phyloP scores from a whole-genome alignment of 2,329 filamentous ascomycete species.

The Chaetomium strumarium region DNA sequence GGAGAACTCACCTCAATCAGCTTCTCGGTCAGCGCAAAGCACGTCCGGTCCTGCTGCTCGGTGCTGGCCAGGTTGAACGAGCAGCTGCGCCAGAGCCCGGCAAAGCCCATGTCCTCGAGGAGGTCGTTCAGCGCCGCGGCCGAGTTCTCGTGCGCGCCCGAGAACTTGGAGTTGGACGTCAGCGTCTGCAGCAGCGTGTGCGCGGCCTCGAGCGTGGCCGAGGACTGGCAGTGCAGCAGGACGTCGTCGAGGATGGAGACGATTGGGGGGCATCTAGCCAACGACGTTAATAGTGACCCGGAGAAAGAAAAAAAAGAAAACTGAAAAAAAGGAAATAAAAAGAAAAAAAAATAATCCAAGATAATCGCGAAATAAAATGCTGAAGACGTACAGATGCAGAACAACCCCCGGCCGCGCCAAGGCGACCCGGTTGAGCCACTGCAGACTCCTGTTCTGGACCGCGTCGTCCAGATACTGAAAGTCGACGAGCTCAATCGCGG shows the following conservation, averaged over 20 bases:
- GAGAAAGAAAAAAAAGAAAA: neutral
- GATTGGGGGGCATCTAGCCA: constrained; percentile 48
- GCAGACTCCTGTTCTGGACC: constrained; percentile 52
- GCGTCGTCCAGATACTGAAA: constrained; percentile 59
- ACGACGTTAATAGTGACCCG: neutral
- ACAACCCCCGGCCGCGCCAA: constrained; percentile 50
- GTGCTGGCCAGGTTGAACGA: constrained; percentile 40
- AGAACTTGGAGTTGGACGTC: constrained; percentile 48
- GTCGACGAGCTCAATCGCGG: constrained; percentile 59
- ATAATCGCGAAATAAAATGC: too few relatives aligned
- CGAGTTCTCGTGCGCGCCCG: constrained; percentile 39
- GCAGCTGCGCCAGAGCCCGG: constrained; percentile 51
- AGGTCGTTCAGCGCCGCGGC: constrained; percentile 45
- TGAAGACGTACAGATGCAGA: constrained; percentile 48
- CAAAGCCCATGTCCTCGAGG: constrained; percentile 56
- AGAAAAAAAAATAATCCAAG: too few relatives aligned
- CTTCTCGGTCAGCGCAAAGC: constrained; percentile 51
- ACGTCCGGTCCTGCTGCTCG: constrained; percentile 43
- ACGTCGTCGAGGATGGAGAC: constrained; percentile 55
- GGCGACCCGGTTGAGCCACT: constrained; percentile 56
- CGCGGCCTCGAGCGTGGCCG: constrained; percentile 52
- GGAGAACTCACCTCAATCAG: constrained; percentile 51
- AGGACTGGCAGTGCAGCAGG: constrained; percentile 57
- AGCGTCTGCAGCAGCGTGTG: constrained; percentile 55
- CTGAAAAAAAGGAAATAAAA: neutral